Percentiles rank a stretch among this genome's conserved stretches.
Conservation (phyloP, 495 filamentous ascomycete genomes). For the Penicillium odoratum region DNA sequence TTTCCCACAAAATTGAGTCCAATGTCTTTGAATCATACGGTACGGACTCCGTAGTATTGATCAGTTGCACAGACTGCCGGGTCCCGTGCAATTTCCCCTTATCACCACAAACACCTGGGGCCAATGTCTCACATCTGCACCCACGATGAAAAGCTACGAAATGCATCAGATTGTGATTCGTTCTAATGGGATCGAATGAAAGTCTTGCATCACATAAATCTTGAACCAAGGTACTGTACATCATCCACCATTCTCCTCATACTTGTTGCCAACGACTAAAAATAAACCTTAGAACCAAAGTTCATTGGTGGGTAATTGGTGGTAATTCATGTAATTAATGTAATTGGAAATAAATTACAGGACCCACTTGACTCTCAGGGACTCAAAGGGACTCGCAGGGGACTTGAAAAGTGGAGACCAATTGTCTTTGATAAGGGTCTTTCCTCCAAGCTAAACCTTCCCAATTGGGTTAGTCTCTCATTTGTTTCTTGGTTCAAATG, state of each 20-base stretch:
- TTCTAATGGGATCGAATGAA: not conserved
- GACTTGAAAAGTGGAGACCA: not conserved
- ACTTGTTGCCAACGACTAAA: too few relatives aligned
- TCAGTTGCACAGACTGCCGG: not conserved
- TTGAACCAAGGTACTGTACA: too few relatives aligned
- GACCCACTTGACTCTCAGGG: not conserved
- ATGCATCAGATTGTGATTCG: not conserved
- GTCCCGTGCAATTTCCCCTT: not conserved
- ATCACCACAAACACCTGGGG: conserved; percentile 17
- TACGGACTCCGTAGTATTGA: not conserved
- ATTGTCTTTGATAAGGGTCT: not conserved
- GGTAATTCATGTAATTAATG: not conserved
- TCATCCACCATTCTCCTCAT: too few relatives aligned
- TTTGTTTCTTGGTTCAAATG: not conserved
- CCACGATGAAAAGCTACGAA: not conserved
- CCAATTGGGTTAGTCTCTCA: not conserved
- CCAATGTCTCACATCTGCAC: conserved; percentile 10
- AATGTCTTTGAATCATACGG: not conserved
- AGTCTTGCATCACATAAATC: not conserved
- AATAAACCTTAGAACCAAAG: too few relatives aligned
- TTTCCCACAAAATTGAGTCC: not conserved
- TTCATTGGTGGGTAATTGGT: not conserved
- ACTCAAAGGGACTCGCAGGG: too few relatives aligned
- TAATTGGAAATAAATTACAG: not conserved
- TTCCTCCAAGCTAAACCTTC: not conserved